phyloP scores from a whole-genome alignment of 768 basidiomycete species.

The Phaffia tasmanica region DNA sequence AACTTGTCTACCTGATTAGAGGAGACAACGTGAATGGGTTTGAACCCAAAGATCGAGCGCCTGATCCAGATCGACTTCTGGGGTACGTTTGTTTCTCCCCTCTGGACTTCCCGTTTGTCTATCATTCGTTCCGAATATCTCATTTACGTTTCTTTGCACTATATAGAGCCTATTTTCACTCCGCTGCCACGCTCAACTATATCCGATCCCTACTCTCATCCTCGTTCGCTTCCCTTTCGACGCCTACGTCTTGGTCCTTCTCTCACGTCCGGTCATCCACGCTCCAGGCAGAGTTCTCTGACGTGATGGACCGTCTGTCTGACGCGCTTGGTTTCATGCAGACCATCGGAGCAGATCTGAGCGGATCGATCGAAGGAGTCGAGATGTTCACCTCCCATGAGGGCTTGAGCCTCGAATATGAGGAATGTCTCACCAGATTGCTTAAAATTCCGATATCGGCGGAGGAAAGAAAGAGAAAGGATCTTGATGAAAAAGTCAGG shows the following conservation, averaged over 20 bases:
- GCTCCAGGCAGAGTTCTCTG: constrained; percentile 63
- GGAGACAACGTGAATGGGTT: constrained; percentile 95
- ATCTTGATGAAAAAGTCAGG: background rate
- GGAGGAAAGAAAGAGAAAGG: background rate
- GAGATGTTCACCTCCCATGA: constrained; percentile 54
- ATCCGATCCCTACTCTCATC: constrained; percentile 77
- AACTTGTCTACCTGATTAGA: constrained; percentile 40
- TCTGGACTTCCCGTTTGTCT: background rate
- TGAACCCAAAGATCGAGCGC: constrained; percentile 57
- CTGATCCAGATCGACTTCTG: constrained; percentile 80
- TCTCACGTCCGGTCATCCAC: constrained; percentile 76
- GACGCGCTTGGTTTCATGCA: constrained; percentile 88
- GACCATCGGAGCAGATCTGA: constrained; percentile 64
- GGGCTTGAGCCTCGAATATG: constrained; percentile 83
- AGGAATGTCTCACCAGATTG: constrained; percentile 72
- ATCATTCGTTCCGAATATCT: background rate
- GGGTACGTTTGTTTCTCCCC: constrained; percentile 47
- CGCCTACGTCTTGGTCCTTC: constrained; percentile 84
- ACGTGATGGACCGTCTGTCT: constrained; percentile 67
- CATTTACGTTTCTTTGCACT: background rate
- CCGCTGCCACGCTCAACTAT: constrained; percentile 83
- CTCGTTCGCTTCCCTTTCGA: constrained; percentile 84
- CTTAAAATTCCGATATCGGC: constrained; percentile 1
- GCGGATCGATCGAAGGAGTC: constrained; percentile 44
- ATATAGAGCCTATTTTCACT: constrained; percentile 86